A percentile compares a stretch with the other conserved stretches of the same genome.
Evolutionary conservation across 2,329 filamentous ascomycete genomes (phyloP).

Genomic region (Helminthosporium solani): DNA sequence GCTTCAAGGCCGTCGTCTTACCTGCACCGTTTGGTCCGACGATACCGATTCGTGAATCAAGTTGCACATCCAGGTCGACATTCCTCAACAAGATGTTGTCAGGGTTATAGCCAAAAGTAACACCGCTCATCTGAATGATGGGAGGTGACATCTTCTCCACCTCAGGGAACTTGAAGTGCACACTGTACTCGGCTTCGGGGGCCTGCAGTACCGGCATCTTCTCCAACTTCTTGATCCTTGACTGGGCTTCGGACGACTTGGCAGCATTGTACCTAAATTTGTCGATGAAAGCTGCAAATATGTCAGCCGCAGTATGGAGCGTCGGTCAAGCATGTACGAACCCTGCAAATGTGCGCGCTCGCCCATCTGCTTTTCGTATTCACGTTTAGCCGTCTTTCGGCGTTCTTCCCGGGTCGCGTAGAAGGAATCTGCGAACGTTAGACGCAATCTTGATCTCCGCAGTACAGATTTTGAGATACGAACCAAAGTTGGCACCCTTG

Average conservation of each 20-base stretch:
- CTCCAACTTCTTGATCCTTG: constrained; percentile 97
- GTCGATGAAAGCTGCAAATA: constrained; percentile 77
- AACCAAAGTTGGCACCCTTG: constrained; percentile 86
- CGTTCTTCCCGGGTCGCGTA: constrained; percentile 97
- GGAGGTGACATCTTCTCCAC: constrained; percentile 97
- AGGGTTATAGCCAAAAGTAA: constrained; percentile 82
- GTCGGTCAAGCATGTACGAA: constrained; percentile 21
- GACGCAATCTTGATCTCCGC: background rate
- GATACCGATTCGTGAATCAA: constrained; percentile 97
- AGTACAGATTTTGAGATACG: constrained; percentile 15
- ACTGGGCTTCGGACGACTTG: constrained; percentile 97
- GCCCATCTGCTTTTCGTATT: constrained; percentile 98
- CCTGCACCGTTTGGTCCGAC: constrained; percentile 98
- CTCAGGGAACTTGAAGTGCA: constrained; percentile 95
- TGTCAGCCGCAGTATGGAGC: constrained; percentile 10
- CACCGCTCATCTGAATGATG: constrained; percentile 94
- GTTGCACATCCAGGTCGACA: constrained; percentile 93
- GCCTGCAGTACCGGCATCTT: constrained; percentile 90
- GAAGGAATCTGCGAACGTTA: constrained; percentile 66
- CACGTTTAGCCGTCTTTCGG: constrained; percentile 91
- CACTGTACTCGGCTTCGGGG: constrained; percentile 90
- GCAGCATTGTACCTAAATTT: constrained; percentile 99
- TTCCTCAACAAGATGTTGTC: constrained; percentile 79
- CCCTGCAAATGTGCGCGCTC: constrained; percentile 86
- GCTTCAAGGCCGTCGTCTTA: constrained; percentile 97